phyloP scores from a whole-genome alignment of 2,329 filamentous ascomycete genomes.

The Colletotrichum brevisporum region DNA sequence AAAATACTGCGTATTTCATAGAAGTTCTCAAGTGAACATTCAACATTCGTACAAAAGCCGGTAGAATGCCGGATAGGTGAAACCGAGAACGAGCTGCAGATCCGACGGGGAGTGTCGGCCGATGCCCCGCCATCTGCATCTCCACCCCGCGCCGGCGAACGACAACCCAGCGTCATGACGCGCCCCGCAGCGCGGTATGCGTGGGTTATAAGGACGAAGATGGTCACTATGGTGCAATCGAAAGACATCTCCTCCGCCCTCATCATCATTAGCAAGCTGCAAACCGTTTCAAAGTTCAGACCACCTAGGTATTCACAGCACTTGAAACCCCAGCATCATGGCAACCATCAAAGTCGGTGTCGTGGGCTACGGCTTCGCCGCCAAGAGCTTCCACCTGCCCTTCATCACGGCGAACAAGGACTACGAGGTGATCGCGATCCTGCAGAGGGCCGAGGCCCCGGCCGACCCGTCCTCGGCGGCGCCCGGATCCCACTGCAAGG shows the following conservation, averaged over 20 bases:
- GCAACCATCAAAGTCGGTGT: slow-evolving; percentile 54
- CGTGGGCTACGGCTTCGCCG: slow-evolving; percentile 64
- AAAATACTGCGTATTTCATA: too few relatives aligned
- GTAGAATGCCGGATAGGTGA: neutral
- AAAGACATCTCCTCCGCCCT: too few relatives aligned
- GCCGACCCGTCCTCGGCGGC: slow-evolving; percentile 45
- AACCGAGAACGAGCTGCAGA: neutral
- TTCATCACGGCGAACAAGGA: slow-evolving; percentile 63
- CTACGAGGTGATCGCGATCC: slow-evolving; percentile 60
- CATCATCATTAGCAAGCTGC: too few relatives aligned
- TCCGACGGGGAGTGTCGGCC: neutral
- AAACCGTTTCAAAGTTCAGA: neutral
- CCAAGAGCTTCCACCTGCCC: slow-evolving; percentile 64
- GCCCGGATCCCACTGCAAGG: slow-evolving; percentile 59
- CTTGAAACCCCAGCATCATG: neutral
- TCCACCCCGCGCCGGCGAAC: neutral
- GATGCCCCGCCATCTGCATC: neutral
- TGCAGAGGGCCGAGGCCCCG: slow-evolving; percentile 61
- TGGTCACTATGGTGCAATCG: too few relatives aligned
- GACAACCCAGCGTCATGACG: neutral
- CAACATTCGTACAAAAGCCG: neutral
- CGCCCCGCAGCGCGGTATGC: neutral
- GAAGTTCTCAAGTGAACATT: too few relatives aligned
- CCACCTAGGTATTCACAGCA: neutral
- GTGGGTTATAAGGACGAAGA: neutral